These are phyloP conservation scores for Syncephalastrum sp. DNA, from an alignment of 371 early-diverging fungal genomes.

Conservation along the genomic window DNA sequence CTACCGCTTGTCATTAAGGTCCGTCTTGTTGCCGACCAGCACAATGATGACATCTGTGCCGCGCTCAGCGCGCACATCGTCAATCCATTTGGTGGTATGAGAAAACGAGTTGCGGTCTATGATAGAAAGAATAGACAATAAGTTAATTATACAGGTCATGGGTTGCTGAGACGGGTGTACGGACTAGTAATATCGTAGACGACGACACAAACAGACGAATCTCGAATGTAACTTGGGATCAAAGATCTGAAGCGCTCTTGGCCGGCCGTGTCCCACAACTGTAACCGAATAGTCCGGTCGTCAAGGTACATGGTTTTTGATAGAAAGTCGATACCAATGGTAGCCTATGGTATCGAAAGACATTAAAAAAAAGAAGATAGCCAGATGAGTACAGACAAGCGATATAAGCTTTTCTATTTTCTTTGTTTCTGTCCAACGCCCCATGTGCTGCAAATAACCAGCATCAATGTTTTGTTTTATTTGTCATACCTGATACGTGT, in stretches of 20 bases:
- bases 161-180: constrained; percentile 10
- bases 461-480: no score
- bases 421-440: no score
- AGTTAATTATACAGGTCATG: background rate
- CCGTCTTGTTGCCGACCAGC: constrained; percentile 99
- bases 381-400: background rate
- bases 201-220: constrained; percentile 97
- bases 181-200: constrained; percentile 95
- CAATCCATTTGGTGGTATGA: constrained; percentile 98
- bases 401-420: constrained; percentile 1
- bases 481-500: constrained; percentile 71
- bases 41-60: constrained; percentile 97
- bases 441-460: no score
- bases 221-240: constrained; percentile 98
- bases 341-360: constrained; percentile 67
- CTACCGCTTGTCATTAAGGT: constrained; percentile 89
- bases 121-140: background rate
- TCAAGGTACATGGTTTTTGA: constrained; percentile 98
- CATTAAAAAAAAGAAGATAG: background rate
- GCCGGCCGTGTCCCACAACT: constrained; percentile 99
- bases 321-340: constrained; percentile 99
- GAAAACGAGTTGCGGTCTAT: constrained; percentile 88
- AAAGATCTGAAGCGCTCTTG: constrained; percentile 97
- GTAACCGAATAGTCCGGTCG: constrained; percentile 95
- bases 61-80: constrained; percentile 97